Conservation (phyloP, 257 asterid genomes). For the Penstemon barbatus region DNA sequence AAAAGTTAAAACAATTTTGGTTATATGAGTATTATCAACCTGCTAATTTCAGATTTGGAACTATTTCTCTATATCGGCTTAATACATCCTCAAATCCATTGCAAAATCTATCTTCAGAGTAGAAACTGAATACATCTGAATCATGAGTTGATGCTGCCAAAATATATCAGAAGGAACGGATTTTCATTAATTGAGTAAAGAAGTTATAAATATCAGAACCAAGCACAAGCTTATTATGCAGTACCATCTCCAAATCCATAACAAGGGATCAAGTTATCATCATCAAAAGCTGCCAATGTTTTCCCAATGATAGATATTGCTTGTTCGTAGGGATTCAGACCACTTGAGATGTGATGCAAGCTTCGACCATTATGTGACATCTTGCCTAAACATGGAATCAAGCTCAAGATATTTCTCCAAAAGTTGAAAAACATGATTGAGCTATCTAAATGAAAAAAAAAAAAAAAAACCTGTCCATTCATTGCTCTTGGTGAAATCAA, state of each 20-base stretch:
- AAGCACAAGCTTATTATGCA: conserved; percentile 6
- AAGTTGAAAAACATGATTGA: neutral
- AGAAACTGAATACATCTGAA: conserved; percentile 83
- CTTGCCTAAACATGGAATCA: conserved; percentile 38
- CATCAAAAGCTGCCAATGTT: conserved; percentile 55
- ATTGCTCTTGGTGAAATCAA: conserved; percentile 68
- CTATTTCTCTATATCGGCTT: conserved; percentile 69
- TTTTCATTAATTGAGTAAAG: conserved; percentile 7
- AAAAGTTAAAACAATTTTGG: conserved; percentile 11
- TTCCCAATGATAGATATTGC: conserved; percentile 57
- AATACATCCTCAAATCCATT: conserved; percentile 86
- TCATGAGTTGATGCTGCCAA: conserved; percentile 81
- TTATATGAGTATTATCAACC: conserved; percentile 42
- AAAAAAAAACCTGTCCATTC: conserved; percentile 56
- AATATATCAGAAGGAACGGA: conserved; percentile 11
- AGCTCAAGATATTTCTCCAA: conserved; percentile 21
- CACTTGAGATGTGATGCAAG: conserved; percentile 52
- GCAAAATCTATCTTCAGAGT: conserved; percentile 66
- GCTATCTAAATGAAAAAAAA: conserved; percentile 4
- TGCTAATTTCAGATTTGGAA: conserved; percentile 72
- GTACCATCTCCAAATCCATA: conserved; percentile 60
- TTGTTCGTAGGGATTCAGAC: conserved; percentile 53
- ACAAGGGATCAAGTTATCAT: conserved; percentile 59
- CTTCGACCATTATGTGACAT: conserved; percentile 39
- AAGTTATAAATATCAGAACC: conserved; percentile 9